A percentile compares a stretch with the other conserved stretches of the same genome.
phyloP scores from a whole-genome alignment of 169 alveolate species.

The Plasmodium berghei region DNA sequence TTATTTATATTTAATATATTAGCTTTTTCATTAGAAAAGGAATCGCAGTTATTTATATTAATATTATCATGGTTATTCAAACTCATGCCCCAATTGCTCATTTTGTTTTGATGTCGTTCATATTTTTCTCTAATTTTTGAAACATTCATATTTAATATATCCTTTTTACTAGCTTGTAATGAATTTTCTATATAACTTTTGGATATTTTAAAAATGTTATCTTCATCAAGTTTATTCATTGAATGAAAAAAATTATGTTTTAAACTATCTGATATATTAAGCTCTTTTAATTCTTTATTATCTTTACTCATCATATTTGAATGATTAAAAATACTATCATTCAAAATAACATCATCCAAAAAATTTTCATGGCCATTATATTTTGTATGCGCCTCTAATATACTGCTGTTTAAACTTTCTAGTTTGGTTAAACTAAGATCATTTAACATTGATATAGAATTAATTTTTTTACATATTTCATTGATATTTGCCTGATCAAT shows the following conservation, averaged over 20 bases:
- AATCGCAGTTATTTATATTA: too few relatives aligned
- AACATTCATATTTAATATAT: neutral
- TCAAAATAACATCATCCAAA: constrained; percentile 57
- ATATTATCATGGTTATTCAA: too few relatives aligned
- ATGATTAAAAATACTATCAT: constrained; percentile 60
- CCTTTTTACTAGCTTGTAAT: neutral
- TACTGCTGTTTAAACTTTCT: constrained; percentile 60
- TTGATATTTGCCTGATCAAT: constrained; percentile 15
- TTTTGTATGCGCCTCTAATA: constrained; percentile 31
- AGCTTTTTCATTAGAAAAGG: too few relatives aligned
- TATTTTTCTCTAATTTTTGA: too few relatives aligned
- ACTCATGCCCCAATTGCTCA: too few relatives aligned
- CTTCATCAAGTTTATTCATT: constrained; percentile 5
- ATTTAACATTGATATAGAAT: constrained; percentile 48
- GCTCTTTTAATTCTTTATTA: neutral
- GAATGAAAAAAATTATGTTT: neutral
- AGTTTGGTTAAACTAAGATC: constrained; percentile 60
- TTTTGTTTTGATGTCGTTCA: constrained; percentile 3
- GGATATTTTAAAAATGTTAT: constrained; percentile 43
- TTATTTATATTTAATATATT: too few relatives aligned
- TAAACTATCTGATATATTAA: neutral
- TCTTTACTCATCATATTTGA: constrained; percentile 5
- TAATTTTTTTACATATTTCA: constrained; percentile 45
- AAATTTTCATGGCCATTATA: constrained; percentile 35
- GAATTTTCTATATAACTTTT: constrained; percentile 16